Evolutionary conservation across 345 rosid genomes (phyloP).

Genomic region (Hibiscus syriacus): DNA sequence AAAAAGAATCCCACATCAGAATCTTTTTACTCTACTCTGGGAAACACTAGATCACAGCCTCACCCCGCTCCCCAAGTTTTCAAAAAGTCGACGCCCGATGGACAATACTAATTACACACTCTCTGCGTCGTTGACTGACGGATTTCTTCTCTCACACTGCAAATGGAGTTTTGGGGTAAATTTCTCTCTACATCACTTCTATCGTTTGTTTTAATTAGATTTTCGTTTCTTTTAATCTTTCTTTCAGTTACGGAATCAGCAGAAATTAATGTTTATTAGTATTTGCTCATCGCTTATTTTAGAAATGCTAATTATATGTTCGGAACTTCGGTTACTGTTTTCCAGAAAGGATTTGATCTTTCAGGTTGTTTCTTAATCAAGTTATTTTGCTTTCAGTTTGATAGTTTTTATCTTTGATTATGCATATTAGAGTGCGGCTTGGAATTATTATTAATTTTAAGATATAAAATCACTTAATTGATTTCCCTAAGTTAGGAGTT

Average conservation of each 20-base stretch:
- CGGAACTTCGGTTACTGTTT: not conserved
- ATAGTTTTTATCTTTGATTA: not conserved
- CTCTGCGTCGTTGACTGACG: not conserved
- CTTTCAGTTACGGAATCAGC: not conserved
- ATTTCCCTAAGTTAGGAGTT: not conserved
- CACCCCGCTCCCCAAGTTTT: not conserved
- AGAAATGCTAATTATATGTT: not conserved
- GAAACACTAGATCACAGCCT: not conserved
- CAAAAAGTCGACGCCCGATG: not conserved
- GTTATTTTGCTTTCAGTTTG: not conserved
- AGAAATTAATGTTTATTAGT: not conserved
- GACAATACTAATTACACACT: not conserved
- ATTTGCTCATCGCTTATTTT: not conserved
- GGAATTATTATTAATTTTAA: not conserved
- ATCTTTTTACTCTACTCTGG: not conserved
- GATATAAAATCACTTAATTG: not conserved
- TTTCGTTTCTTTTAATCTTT: not conserved
- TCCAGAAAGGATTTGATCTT: not conserved
- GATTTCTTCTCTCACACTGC: not conserved
- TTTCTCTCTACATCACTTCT: not conserved
- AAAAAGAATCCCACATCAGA: not conserved
- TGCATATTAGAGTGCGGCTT: not conserved
- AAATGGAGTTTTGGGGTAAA: conserved; percentile 64
- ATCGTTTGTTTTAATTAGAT: not conserved
- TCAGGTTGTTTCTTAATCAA: not conserved